Evolutionary conservation across 495 filamentous ascomycete genomes (phyloP).

Genomic region (Penicillium lividum): DNA sequence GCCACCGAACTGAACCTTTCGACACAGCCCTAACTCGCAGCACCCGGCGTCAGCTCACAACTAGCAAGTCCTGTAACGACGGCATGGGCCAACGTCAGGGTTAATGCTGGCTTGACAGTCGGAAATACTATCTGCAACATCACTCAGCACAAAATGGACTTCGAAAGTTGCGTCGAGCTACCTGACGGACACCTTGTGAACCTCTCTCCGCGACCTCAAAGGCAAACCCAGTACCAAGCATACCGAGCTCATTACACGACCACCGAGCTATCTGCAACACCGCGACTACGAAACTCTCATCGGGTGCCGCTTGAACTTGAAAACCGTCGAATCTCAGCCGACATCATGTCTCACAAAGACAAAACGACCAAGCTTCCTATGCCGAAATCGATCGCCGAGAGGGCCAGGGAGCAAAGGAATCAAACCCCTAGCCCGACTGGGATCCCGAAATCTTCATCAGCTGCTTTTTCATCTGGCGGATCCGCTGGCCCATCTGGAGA

Average conservation of each 20-base stretch:
- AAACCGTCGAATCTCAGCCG: conserved; percentile 9
- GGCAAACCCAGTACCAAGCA: conserved; percentile 22
- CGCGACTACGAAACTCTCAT: conserved; percentile 10
- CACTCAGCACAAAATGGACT: conserved; percentile 23
- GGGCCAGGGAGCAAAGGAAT: conserved; percentile 18
- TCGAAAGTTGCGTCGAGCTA: conserved; percentile 30
- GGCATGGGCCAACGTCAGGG: conserved; percentile 24
- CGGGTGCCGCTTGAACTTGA: conserved; percentile 8
- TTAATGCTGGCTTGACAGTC: conserved; percentile 24
- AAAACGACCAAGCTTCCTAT: conserved; percentile 41
- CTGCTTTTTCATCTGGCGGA: conserved; percentile 13
- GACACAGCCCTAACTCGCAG: conserved; percentile 9
- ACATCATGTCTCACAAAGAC: conserved; percentile 16
- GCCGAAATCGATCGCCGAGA: conserved; percentile 26
- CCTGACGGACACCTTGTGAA: conserved; percentile 40
- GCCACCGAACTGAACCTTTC: background rate
- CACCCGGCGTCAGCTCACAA: background rate
- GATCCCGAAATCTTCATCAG: conserved; percentile 22
- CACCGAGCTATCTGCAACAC: conserved; percentile 15
- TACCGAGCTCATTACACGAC: conserved; percentile 25
- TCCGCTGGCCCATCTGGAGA: conserved; percentile 23
- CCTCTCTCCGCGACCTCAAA: conserved; percentile 31
- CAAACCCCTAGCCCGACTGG: conserved; percentile 25
- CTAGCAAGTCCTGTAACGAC: conserved; percentile 11
- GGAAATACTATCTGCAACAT: conserved; percentile 3